phyloP scores from a whole-genome alignment of 306 rosid genomes.

The Dryas octopetala region DNA sequence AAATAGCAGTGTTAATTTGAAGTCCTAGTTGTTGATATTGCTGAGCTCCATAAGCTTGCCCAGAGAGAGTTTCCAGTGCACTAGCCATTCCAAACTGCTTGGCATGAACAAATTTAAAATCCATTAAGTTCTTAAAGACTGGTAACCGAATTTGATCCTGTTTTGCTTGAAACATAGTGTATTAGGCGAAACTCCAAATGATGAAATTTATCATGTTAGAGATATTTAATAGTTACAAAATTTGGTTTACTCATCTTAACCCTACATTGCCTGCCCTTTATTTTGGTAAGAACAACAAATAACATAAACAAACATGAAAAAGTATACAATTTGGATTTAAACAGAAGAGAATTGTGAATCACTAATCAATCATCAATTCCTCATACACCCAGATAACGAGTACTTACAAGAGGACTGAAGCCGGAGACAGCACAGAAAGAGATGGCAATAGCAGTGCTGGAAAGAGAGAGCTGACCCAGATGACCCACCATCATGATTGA shows the following conservation, averaged over 20 bases:
- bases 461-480: slow-evolving; percentile 20
- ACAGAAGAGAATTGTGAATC: neutral
- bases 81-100: slow-evolving; percentile 44
- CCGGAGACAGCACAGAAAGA: slow-evolving; percentile 27
- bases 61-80: slow-evolving; percentile 46
- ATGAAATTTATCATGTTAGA: too few relatives aligned
- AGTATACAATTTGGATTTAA: neutral
- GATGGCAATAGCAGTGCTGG: slow-evolving; percentile 23
- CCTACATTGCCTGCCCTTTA: neutral
- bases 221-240: neutral
- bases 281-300: neutral
- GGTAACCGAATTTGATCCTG: neutral
- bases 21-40: slow-evolving; percentile 38
- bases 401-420: slow-evolving; percentile 27
- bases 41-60: slow-evolving; percentile 51
- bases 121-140: neutral
- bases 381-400: neutral
- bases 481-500: slow-evolving; percentile 23
- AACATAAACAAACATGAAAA: neutral
- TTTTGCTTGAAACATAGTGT: neutral
- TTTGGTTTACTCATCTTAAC: neutral
- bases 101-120: slow-evolving; percentile 9
- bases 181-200: too few relatives aligned
- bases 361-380: neutral
- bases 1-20: slow-evolving; percentile 31